Percentiles rank a stretch among this genome's conserved stretches.
These are phyloP conservation scores for Talinum fruticosum DNA, from an alignment of 148 eudicot genomes.

Conservation along the genomic window DNA sequence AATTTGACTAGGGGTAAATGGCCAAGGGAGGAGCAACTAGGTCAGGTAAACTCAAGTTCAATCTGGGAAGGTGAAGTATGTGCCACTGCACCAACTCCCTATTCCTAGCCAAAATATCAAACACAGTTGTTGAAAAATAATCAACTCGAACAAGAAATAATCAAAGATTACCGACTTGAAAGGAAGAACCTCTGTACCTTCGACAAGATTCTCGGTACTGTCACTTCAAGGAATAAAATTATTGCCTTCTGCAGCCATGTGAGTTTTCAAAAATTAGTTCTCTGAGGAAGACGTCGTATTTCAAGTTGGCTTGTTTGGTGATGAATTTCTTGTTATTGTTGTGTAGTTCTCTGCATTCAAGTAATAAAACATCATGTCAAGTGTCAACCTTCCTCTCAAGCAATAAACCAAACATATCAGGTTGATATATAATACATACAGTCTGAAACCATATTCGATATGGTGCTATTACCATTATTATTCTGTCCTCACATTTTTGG, in stretches of 20 bases:
- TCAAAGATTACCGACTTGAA: neutral
- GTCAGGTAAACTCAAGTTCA: too few species aligned
- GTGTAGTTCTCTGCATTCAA: neutral
- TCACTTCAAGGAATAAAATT: neutral
- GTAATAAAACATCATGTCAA: neutral
- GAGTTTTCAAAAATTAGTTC: neutral
- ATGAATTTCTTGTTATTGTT: neutral
- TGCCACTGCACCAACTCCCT: neutral
- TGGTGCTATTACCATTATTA: neutral
- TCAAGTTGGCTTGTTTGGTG: slow-evolving; percentile 1
- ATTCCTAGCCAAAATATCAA: neutral
- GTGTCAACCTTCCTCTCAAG: neutral
- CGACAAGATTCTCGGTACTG: neutral
- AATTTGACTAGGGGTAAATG: too few species aligned
- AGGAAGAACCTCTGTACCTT: neutral
- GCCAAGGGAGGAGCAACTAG: too few species aligned
- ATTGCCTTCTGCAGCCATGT: slow-evolving; percentile 10
- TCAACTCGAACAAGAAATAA: neutral
- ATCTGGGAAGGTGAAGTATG: neutral
- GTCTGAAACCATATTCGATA: neutral
- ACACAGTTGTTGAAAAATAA: too few species aligned
- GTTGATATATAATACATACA: neutral
- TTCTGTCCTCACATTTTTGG: neutral
- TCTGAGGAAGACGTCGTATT: neutral
- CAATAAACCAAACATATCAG: neutral